A percentile compares a stretch with the other conserved stretches of the same genome.
phyloP scores from a whole-genome alignment of 441 rosid genomes.

The Populus hybrid region DNA sequence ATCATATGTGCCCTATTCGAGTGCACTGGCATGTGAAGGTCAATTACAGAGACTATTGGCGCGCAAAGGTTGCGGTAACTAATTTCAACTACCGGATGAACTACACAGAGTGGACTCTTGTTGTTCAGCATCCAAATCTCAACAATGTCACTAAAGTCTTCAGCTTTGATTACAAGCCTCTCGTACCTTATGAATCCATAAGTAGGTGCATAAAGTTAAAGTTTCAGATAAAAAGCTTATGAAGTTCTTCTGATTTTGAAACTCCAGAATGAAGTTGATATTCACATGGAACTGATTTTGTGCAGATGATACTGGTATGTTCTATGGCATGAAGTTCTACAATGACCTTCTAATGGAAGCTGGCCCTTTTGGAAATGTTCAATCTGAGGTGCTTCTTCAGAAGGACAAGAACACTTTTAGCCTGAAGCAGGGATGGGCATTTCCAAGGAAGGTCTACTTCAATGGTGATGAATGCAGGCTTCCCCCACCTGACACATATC shows the following conservation, averaged over 20 bases:
- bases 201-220: slow-evolving; percentile 42
- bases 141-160: slow-evolving; percentile 81
- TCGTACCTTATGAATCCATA: slow-evolving; percentile 69
- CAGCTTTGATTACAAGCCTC: slow-evolving; percentile 87
- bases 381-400: slow-evolving; percentile 59
- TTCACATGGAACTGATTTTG: not conserved
- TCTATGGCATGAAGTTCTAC: slow-evolving; percentile 60
- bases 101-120: slow-evolving; percentile 88
- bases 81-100: slow-evolving; percentile 86
- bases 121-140: slow-evolving; percentile 89
- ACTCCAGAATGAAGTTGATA: not conserved
- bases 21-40: slow-evolving; percentile 95
- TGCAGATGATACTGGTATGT: slow-evolving; percentile 72
- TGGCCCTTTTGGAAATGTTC: slow-evolving; percentile 60
- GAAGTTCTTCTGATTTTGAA: slow-evolving; percentile 2
- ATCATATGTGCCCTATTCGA: slow-evolving; percentile 88
- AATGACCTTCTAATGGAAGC: slow-evolving; percentile 73
- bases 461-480: slow-evolving; percentile 72
- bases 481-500: slow-evolving; percentile 82
- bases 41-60: slow-evolving; percentile 85
- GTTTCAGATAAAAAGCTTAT: not conserved
- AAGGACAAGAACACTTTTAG: slow-evolving; percentile 64
- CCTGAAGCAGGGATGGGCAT: slow-evolving; percentile 73
- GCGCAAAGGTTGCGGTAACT: slow-evolving; percentile 78
- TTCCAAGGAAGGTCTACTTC: slow-evolving; percentile 65